phyloP scores from a whole-genome alignment of 805 yeast species.

The Yarrowia alimentaria region DNA sequence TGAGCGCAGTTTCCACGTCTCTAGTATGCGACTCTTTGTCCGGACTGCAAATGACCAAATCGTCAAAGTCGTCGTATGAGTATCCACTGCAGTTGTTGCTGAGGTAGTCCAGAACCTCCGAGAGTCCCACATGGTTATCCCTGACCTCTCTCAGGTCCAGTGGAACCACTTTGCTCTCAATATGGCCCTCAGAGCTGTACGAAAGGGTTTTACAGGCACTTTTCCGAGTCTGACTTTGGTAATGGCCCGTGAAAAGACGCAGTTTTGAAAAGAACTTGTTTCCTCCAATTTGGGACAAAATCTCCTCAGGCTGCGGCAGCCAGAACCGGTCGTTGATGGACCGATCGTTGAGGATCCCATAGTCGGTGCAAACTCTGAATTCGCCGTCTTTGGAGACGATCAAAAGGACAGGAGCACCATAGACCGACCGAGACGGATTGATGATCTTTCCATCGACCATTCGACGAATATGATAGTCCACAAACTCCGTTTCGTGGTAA shows the following conservation, averaged over 20 bases:
- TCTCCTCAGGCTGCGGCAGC: constrained; percentile 7
- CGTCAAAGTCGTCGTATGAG: constrained; percentile 5
- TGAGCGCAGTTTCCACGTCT: background rate
- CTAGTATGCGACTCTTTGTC: background rate
- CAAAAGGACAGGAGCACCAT: constrained; percentile 9
- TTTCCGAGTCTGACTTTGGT: too few relatives aligned
- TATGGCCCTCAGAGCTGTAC: too few relatives aligned
- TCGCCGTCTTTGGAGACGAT: constrained; percentile 12
- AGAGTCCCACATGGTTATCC: constrained; percentile 13
- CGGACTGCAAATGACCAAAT: background rate
- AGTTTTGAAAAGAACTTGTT: constrained; percentile 3
- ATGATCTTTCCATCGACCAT: constrained; percentile 2
- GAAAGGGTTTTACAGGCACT: too few relatives aligned
- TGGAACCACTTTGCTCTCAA: too few relatives aligned
- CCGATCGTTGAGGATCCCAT: constrained; percentile 1
- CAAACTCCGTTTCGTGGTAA: constrained; percentile 8
- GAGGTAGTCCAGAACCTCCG: constrained; percentile 11
- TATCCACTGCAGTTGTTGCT: background rate
- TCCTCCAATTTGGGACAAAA: background rate
- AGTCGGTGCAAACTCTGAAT: constrained; percentile 13
- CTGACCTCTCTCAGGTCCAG: constrained; percentile 2
- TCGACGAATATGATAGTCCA: constrained; percentile 5
- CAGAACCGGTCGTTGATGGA: constrained; percentile 20
- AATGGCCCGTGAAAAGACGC: background rate
- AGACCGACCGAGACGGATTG: background rate